Evolutionary conservation across 306 rosid genomes (phyloP).

Genomic region (Datisca glomerata): DNA sequence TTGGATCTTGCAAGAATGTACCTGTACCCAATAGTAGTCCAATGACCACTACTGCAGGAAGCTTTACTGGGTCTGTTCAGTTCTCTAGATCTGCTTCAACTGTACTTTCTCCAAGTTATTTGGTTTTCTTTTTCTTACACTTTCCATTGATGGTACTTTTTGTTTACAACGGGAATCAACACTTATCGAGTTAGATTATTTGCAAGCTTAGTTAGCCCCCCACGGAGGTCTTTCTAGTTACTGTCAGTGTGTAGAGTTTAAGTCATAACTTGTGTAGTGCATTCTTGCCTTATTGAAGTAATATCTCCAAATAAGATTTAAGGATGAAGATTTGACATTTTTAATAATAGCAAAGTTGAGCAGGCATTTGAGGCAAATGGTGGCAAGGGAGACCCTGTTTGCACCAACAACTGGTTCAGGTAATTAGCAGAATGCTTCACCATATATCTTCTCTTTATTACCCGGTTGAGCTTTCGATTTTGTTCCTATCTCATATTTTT

Average conservation of each 20-base stretch:
- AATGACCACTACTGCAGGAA: slow-evolving; percentile 43
- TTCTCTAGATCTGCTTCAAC: slow-evolving; percentile 52
- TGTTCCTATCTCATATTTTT: too few relatives aligned
- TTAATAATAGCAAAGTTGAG: slow-evolving; percentile 27
- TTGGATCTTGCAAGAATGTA: slow-evolving; percentile 79
- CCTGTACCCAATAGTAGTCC: slow-evolving; percentile 43
- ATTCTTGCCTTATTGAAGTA: slow-evolving; percentile 21
- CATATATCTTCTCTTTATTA: not conserved
- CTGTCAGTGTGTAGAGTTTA: slow-evolving; percentile 17
- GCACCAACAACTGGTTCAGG: slow-evolving; percentile 31
- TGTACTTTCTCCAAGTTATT: slow-evolving; percentile 24
- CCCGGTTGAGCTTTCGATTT: too few relatives aligned
- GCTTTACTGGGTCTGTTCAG: slow-evolving; percentile 85
- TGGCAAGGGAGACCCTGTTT: slow-evolving; percentile 20
- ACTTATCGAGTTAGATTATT: not conserved
- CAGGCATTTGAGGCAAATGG: slow-evolving; percentile 22
- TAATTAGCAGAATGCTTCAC: slow-evolving; percentile 19
- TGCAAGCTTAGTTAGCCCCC: slow-evolving; percentile 20
- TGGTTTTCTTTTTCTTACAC: not conserved
- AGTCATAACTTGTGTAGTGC: slow-evolving; percentile 16
- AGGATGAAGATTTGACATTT: slow-evolving; percentile 14
- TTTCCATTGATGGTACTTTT: not conserved
- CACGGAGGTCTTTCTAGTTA: slow-evolving; percentile 23
- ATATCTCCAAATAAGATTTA: too few relatives aligned
- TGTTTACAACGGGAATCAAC: too few relatives aligned